These are phyloP conservation scores for Nyssa sinensis DNA, from an alignment of 148 eudicot genomes.

Conservation along the genomic window DNA sequence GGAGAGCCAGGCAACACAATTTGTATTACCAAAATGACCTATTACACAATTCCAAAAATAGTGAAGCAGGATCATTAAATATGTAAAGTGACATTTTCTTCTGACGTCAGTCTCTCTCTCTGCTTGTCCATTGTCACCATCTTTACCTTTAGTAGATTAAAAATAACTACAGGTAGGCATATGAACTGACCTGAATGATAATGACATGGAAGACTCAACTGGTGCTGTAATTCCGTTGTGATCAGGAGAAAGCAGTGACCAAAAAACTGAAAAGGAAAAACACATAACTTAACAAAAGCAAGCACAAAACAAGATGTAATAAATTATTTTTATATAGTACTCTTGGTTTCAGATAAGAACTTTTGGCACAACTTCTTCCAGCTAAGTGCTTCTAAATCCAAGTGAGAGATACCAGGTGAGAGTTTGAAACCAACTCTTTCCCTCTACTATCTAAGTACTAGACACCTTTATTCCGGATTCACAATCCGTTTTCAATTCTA, in stretches of 20 bases:
- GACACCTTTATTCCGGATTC: too few relatives aligned
- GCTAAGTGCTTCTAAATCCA: not conserved
- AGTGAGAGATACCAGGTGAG: not conserved
- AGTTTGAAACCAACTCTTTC: not conserved
- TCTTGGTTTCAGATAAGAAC: not conserved
- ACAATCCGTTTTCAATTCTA: too few relatives aligned
- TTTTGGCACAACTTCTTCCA: not conserved
- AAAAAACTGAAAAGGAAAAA: slow-evolving; percentile 59
- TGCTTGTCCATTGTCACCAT: too few relatives aligned
- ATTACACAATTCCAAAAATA: too few relatives aligned
- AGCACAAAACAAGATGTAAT: not conserved
- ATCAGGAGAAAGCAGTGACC: slow-evolving; percentile 74
- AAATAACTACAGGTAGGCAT: not conserved
- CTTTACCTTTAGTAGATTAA: not conserved
- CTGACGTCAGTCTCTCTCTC: too few relatives aligned
- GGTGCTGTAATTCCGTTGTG: slow-evolving; percentile 51
- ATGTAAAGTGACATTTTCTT: too few relatives aligned
- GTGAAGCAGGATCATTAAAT: too few relatives aligned
- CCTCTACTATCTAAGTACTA: not conserved
- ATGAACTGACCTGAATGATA: slow-evolving; percentile 66
- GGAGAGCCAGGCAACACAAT: too few relatives aligned
- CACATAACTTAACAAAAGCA: slow-evolving; percentile 6
- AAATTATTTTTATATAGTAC: too few relatives aligned
- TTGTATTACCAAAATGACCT: too few relatives aligned
- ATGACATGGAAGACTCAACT: slow-evolving; percentile 65